Base-by-base conservation (phyloP, 345 rosid genomes). In the Clarkia xantiana region DNA sequence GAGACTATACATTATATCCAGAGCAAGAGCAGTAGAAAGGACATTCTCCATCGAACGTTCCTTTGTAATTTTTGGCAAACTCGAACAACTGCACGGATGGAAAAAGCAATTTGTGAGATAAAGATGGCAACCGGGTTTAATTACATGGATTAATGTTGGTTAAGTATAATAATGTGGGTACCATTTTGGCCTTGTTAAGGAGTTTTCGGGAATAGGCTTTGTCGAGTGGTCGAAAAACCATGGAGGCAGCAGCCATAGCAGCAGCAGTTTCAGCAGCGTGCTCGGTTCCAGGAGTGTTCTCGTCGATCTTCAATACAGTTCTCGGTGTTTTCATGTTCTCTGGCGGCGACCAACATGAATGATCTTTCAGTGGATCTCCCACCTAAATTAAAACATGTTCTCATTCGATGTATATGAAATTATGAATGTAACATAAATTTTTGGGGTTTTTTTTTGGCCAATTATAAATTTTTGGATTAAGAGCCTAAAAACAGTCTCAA, bases 1-100 rank as follows among this genome's bases (percentile, higher is more conserved):
- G n/a, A n/a, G n/a, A n/a, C n/a, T 11, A 15, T 77, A 90, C 97
- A 16, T 86, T 67, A 63, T 77, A 90, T 67, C 97, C 97, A 4
- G 94, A 81, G 76, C 44, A 69, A 23, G 97, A 90, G 76, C 97
- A 90, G 59, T 90, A 86, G 68, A 83, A 90, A 41, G 97, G 97
- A 67, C 96, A 90, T 72, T 81, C 97, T 66, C 97, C 95, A 42
- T 83, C 94, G 45, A 18, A 90, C n/a, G 82, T 79, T 60, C 84
- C 88, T 63, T 76, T 81, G 66, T 77, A 75, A 9, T 56, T 13
- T 53, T 71, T 79, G 0, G 97, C 94, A 19, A 90, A 72, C 54
- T 65, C 18, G 48, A 74, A 90, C 42, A 90, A 83, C 95, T 90
- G 77, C 55, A 48, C 61, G 38, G 1, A 9, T 42, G 36, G 11